Percentiles rank a stretch among this genome's conserved stretches.
Evolutionary conservation across 495 filamentous ascomycete genomes (phyloP).

Genomic region (Hyphodiscus hymeniophilus): DNA sequence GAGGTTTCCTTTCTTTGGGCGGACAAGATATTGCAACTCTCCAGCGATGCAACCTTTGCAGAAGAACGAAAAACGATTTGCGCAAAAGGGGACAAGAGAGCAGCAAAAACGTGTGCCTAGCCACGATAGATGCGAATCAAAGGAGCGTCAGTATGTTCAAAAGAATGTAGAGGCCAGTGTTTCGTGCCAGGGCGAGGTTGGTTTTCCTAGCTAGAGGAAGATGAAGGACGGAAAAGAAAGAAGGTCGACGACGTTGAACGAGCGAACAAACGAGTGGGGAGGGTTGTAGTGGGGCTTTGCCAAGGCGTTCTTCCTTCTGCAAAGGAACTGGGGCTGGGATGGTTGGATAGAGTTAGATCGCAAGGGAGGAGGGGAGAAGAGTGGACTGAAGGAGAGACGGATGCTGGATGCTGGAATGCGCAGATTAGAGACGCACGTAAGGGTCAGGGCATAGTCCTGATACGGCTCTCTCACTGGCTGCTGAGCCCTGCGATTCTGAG

Average conservation of each 20-base stretch:
- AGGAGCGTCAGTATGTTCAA: no score
- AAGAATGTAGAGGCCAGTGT: background rate
- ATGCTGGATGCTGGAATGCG: background rate
- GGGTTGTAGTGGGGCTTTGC: background rate
- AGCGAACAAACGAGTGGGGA: background rate
- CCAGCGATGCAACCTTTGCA: no score
- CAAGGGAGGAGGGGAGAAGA: no score
- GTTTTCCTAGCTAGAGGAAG: background rate
- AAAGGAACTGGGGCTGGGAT: no score
- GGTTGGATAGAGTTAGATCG: no score
- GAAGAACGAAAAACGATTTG: no score
- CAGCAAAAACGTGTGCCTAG: no score
- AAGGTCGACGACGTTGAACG: constrained; percentile 1
- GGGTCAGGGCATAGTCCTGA: constrained; percentile 15
- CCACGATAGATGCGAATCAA: no score
- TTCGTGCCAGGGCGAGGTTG: constrained; percentile 1
- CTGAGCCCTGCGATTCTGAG: constrained; percentile 2
- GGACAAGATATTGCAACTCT: no score
- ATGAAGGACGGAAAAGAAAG: constrained; percentile 2
- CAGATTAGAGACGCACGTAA: constrained; percentile 2
- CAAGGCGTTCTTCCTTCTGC: background rate
- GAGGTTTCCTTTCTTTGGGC: no score
- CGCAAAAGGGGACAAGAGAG: no score
- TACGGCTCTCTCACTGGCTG: constrained; percentile 4
- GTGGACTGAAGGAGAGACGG: no score